Evolutionary conservation across 768 basidiomycete species (phyloP).

Genomic region (Pulveroboletus frians): DNA sequence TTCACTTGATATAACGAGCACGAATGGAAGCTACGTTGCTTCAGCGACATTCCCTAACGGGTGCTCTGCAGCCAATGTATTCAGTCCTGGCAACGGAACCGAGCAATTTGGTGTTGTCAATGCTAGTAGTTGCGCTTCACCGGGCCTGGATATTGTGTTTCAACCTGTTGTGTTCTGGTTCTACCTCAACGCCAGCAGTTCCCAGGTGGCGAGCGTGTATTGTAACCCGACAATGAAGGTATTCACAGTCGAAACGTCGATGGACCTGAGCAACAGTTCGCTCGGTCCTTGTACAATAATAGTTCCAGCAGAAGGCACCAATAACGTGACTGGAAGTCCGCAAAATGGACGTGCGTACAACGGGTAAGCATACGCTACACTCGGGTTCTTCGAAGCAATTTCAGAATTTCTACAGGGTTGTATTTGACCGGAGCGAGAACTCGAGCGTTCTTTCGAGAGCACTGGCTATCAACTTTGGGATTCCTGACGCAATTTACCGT

Average conservation of each 20-base stretch:
- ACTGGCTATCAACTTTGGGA: slow-evolving; percentile 41
- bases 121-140: slow-evolving; percentile 27
- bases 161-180: slow-evolving; percentile 69
- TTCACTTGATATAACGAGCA: slow-evolving; percentile 21
- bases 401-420: slow-evolving; percentile 30
- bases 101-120: slow-evolving; percentile 50
- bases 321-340: slow-evolving; percentile 49
- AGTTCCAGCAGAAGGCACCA: slow-evolving; percentile 31
- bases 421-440: slow-evolving; percentile 36
- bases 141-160: slow-evolving; percentile 33
- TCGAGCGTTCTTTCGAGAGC: slow-evolving; percentile 51
- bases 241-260: slow-evolving; percentile 39
- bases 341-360: slow-evolving; percentile 51
- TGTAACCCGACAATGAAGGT: slow-evolving; percentile 49
- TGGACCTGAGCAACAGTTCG: slow-evolving; percentile 39
- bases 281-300: slow-evolving; percentile 35
- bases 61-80: slow-evolving; percentile 37
- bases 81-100: slow-evolving; percentile 35
- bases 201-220: slow-evolving; percentile 49
- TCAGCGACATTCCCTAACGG: slow-evolving; percentile 43
- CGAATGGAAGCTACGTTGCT: slow-evolving; percentile 32
- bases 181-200: slow-evolving; percentile 36
- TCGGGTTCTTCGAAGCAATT: neutral
- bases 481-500: slow-evolving; percentile 58
- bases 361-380: slow-evolving; percentile 38